Evolutionary conservation across 345 rosid genomes (phyloP), one percentile per base, ranked within the genome.

Genomic region (Linum tenue): DNA sequence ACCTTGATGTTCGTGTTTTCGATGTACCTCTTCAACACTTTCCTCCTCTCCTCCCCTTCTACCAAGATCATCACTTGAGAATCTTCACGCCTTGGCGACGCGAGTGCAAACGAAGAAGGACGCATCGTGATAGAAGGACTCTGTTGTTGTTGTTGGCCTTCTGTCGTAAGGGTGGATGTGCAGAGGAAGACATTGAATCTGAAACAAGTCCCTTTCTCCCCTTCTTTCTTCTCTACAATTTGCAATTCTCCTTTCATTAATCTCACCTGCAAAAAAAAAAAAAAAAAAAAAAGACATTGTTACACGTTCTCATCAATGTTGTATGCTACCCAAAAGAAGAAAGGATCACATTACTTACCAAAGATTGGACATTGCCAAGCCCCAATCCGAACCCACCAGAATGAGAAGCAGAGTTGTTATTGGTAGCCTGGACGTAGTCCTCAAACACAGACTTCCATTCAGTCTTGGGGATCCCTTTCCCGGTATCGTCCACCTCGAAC

Each of bases 171-270:
- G 14, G 59, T 64, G 5, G 63, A 36, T 2, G 55, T 4, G 4
- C 76, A 55, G 8, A 74, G 74, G 51, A 74, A 75, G 22, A 78
- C 63, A 37, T 78, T 74, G 74, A 78, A 78, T 69, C 56, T 78
- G 78, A 78, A 78, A 73, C 81, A 69, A 10, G 69, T 63, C 1
- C 81, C 81, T 71, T 64, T 72, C 66, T 74, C 78, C 7, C 76
- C 81, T 5, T 42, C 42, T 57, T 74, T 76, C 65, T 74, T 78
- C 37, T 78, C 81, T 16, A 72, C 76, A 7, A 78, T 78, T 55
- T 64, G 64, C 11, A 78, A 50, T 7, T 78, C 81, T 17, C 76
- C 81, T 62, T 74, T 72, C 81, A 74, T 78, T 11, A 78, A 10
- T 16, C 65, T 71, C 35, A 74, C 76, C 78, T 74, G 16, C 12